Percentiles rank a stretch among this genome's conserved stretches.
Conservation (phyloP, 2,329 filamentous ascomycete species). For the Pseudonectria foliicola region DNA sequence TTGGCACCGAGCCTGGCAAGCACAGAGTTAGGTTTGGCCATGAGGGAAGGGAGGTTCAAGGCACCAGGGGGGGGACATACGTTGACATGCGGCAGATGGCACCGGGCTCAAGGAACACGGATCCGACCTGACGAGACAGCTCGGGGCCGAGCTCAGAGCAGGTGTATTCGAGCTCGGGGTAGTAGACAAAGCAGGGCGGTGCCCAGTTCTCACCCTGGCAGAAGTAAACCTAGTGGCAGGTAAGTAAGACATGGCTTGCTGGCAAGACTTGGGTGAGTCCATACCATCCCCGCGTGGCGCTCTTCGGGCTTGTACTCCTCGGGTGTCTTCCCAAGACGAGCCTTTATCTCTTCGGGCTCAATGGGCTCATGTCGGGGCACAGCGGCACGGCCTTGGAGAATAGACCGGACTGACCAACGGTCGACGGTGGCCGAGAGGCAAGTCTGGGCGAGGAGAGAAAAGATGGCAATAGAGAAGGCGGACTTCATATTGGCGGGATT, state of each 20-base stretch:
- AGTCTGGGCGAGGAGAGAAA: conserved; percentile 8
- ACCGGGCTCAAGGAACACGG: conserved; percentile 18
- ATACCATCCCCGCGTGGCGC: conserved; percentile 14
- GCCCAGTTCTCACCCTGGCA: conserved; percentile 21
- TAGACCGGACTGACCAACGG: conserved; percentile 12
- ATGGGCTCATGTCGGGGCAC: conserved; percentile 11
- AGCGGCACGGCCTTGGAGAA: conserved; percentile 7
- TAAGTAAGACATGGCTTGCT: conserved; percentile 2
- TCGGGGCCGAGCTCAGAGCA: conserved; percentile 14
- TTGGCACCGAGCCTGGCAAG: conserved; percentile 5
- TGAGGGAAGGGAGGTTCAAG: not conserved
- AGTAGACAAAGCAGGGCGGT: conserved; percentile 16
- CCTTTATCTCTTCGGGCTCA: conserved; percentile 13
- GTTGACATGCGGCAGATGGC: conserved; percentile 18
- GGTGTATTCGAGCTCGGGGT: conserved; percentile 17
- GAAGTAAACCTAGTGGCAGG: conserved; percentile 17
- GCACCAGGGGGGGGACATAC: conserved; percentile 5
- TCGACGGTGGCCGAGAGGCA: conserved; percentile 15
- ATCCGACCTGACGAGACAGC: conserved; percentile 17
- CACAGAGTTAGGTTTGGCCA: conserved; percentile 4
- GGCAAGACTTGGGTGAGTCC: not conserved
- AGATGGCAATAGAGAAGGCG: conserved; percentile 2
- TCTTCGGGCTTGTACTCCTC: conserved; percentile 8
- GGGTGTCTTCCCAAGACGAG: conserved; percentile 14
- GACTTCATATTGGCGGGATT: conserved; percentile 13